These are phyloP conservation scores for Diaporthe ilicicola DNA, from an alignment of 2,329 filamentous ascomycete species.

Conservation along the genomic window DNA sequence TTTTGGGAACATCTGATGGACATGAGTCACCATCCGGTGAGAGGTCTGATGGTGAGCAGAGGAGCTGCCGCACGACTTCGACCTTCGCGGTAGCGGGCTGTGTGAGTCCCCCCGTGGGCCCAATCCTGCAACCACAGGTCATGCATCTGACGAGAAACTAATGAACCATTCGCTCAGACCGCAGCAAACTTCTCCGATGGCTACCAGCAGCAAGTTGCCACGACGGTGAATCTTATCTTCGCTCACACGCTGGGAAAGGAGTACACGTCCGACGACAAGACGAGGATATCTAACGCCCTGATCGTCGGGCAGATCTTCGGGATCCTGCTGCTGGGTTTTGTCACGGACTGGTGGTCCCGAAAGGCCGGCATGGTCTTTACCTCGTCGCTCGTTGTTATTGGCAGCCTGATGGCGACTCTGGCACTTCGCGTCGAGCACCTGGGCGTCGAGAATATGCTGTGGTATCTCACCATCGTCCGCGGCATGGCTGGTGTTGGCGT, in stretches of 20 bases:
- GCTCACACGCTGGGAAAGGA: conserved; percentile 40
- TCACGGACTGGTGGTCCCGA: conserved; percentile 42
- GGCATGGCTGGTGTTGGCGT: conserved; percentile 48
- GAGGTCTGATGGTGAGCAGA: background rate
- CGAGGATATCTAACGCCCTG: conserved; percentile 43
- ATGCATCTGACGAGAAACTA: background rate
- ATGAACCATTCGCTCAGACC: background rate
- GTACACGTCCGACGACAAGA: conserved; percentile 43
- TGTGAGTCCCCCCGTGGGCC: background rate
- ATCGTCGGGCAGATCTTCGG: conserved; percentile 45
- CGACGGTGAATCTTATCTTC: conserved; percentile 45
- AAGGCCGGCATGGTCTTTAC: conserved; percentile 44
- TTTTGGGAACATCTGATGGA: background rate
- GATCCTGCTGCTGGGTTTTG: conserved; percentile 43
- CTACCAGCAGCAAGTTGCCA: conserved; percentile 44
- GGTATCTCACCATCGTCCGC: conserved; percentile 47
- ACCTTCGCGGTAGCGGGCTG: conserved; percentile 22
- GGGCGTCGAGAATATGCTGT: conserved; percentile 43
- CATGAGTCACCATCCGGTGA: fast-evolving
- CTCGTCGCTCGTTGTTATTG: conserved; percentile 42
- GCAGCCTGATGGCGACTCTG: conserved; percentile 46
- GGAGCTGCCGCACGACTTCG: background rate
- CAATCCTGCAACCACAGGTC: fast-evolving
- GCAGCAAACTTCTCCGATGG: conserved; percentile 44
- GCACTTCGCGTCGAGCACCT: conserved; percentile 43